These are phyloP conservation scores for Thelephora terrestris DNA, from an alignment of 1,284 basidiomycete genomes.

Conservation along the genomic window DNA sequence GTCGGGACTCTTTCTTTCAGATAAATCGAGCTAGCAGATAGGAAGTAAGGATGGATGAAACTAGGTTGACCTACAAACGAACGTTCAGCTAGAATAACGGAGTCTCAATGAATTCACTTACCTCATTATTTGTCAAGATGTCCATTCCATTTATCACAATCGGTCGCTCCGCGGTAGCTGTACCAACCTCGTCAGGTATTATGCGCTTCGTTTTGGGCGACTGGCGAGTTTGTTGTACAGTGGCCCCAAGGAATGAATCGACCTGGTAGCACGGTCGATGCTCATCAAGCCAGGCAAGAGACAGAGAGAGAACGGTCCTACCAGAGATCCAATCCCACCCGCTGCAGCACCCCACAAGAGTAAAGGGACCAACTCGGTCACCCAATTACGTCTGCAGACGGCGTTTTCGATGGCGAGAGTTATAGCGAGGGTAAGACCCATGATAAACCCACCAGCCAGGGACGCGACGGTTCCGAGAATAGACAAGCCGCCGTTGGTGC, in stretches of 20 bases:
- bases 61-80: constrained; percentile 31
- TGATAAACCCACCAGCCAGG: constrained; percentile 60
- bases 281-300: neutral
- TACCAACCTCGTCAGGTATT: constrained; percentile 45
- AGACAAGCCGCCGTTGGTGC: constrained; percentile 88
- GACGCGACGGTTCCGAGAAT: constrained; percentile 67
- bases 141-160: constrained; percentile 62
- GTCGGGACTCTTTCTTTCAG: constrained; percentile 1
- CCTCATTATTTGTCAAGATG: constrained; percentile 77
- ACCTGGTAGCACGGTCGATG: constrained; percentile 31
- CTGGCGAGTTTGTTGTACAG: constrained; percentile 77
- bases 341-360: constrained; percentile 50
- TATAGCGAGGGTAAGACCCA: constrained; percentile 52
- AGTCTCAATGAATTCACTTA: constrained; percentile 19
- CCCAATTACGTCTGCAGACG: constrained; percentile 31
- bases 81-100: neutral
- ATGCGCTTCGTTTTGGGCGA: constrained; percentile 53
- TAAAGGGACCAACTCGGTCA: constrained; percentile 31
- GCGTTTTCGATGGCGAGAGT: constrained; percentile 58
- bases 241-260: constrained; percentile 84
- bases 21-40: constrained; percentile 12
- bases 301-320: constrained; percentile 25
- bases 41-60: constrained; percentile 19
- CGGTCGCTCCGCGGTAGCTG: constrained; percentile 23
- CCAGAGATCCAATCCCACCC: constrained; percentile 70